Base-by-base conservation (phyloP, 1,139 yeast species). In the Geotrichum armillariae region DNA sequence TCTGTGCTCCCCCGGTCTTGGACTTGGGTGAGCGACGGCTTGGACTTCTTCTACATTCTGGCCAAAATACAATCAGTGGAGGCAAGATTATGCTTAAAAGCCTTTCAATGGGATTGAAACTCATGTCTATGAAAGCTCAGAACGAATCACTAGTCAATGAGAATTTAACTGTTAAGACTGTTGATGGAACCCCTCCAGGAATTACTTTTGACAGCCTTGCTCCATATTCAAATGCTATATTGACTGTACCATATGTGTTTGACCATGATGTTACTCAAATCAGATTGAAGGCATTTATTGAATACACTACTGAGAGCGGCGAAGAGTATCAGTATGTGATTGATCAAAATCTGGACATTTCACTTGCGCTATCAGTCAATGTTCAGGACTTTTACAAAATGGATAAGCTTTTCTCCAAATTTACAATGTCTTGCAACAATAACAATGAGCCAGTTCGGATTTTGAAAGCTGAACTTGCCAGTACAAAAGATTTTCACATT, bases 321-420 rank as follows among this genome's bases (percentile, higher is more conserved):
- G 49, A 50, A 14, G 51, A 49, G 6, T 59, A 45, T 36, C 53
- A 49, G 16, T 53, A 58, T 35, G 50, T 53, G 27, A 49, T 57
- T 21, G 48, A 52, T 14, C 58, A 56, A 14, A 53, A 53, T 9
- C 52, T 63, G 1, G 61, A 61, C 25, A 54, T 60, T 12, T 52
- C 59, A 3, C 75, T 81, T 4, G 70, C 80, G 1, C 69, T 86
- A 33, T 83, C 90, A 0, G 91, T 86, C 1, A 79, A 87, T 2
- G 94, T 86, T 1, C 91, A 85, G 60, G 95, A 87, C 63, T 80
- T 82, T 12, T 85, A 85, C 68, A 78, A 78, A 52, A 63, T 76
- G 1, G 66, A 75, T 7, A 72, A 73, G 46, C 69, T 86, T 1
- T 83, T 78, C 58, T 82, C 91, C 2, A 82, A 80, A 57, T 86